Conservation (phyloP, 805 yeast genomes). For the Torulaspora delbrueckii region DNA sequence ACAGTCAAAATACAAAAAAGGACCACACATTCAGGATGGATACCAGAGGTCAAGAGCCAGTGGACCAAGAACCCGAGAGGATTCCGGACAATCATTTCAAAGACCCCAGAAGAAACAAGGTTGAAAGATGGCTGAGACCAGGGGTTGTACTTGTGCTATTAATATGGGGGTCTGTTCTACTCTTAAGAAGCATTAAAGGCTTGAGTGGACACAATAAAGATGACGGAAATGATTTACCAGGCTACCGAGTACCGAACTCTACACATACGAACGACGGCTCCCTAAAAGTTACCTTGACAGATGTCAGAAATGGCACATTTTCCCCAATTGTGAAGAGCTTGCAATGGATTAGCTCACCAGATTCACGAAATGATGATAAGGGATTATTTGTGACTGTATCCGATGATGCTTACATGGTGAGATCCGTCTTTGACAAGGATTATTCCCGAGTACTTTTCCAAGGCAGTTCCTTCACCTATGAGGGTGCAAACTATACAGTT, state of each 20-base stretch:
- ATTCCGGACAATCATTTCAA: slow-evolving; percentile 16
- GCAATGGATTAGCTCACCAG: slow-evolving; percentile 61
- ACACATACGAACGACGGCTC: slow-evolving; percentile 20
- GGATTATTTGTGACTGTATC: slow-evolving; percentile 61
- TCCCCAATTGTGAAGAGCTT: slow-evolving; percentile 48
- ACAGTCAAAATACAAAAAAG: not conserved
- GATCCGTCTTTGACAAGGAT: slow-evolving; percentile 38
- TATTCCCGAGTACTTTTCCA: slow-evolving; percentile 47
- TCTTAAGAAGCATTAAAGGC: slow-evolving; percentile 13
- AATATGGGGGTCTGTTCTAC: slow-evolving; percentile 25
- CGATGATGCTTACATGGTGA: slow-evolving; percentile 48
- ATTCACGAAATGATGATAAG: slow-evolving; percentile 47
- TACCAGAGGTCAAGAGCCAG: not conserved
- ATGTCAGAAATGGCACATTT: slow-evolving; percentile 53
- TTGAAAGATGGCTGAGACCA: slow-evolving; percentile 13
- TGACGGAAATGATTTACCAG: not conserved
- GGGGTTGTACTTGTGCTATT: slow-evolving; percentile 17
- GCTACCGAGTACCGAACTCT: slow-evolving; percentile 15
- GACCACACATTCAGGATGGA: slow-evolving; percentile 1
- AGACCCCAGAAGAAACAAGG: slow-evolving; percentile 2
- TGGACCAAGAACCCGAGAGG: slow-evolving; percentile 14
- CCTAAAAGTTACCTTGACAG: slow-evolving; percentile 38
- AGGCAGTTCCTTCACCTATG: slow-evolving; percentile 43
- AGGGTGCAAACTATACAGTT: slow-evolving; percentile 42
- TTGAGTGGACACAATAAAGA: not conserved